Percentiles rank a stretch among this genome's conserved stretches.
phyloP scores from a whole-genome alignment of 768 basidiomycete genomes.

The Collybia nuda region DNA sequence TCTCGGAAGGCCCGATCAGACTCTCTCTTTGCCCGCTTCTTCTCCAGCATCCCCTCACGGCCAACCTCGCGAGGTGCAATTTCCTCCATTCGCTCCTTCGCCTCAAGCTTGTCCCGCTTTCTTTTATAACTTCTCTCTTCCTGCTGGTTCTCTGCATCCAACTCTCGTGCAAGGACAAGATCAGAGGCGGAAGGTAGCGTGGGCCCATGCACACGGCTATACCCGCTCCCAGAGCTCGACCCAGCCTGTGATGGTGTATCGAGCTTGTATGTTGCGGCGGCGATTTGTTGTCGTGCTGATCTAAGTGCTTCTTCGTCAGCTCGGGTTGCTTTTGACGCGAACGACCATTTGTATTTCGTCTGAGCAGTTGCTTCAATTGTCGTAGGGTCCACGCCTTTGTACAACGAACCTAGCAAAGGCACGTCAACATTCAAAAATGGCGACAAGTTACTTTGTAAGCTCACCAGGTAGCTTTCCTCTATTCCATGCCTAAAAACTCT shows the following conservation, averaged over 20 bases:
- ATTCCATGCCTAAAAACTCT: slow-evolving; percentile 68
- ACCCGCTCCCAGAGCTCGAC: slow-evolving; percentile 20
- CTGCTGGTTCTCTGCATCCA: slow-evolving; percentile 46
- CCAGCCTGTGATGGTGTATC: slow-evolving; percentile 20
- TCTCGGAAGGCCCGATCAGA: slow-evolving; percentile 71
- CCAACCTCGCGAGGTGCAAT: slow-evolving; percentile 83
- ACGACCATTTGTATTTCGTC: slow-evolving; percentile 88
- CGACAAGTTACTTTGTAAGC: slow-evolving; percentile 12
- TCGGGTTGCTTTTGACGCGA: slow-evolving; percentile 65
- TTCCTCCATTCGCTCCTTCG: slow-evolving; percentile 73
- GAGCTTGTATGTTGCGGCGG: slow-evolving; percentile 42
- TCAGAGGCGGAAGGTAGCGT: slow-evolving; percentile 70
- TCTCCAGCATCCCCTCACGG: slow-evolving; percentile 83
- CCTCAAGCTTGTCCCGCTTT: slow-evolving; percentile 66
- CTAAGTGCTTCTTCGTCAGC: slow-evolving; percentile 60
- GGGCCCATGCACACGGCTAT: slow-evolving; percentile 60
- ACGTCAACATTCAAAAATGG: background rate
- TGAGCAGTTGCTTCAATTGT: slow-evolving; percentile 59
- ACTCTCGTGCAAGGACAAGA: slow-evolving; percentile 67
- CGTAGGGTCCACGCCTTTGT: slow-evolving; percentile 60
- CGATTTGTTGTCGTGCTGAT: slow-evolving; percentile 58
- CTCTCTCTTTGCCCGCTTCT: slow-evolving; percentile 75
- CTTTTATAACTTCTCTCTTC: slow-evolving; percentile 58
- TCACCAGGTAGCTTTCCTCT: slow-evolving; percentile 68
- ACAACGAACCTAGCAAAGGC: slow-evolving; percentile 43